A percentile compares a stretch with the other conserved stretches of the same genome.
phyloP scores from a whole-genome alignment of 768 basidiomycete species.

The Phylloporus sp. region DNA sequence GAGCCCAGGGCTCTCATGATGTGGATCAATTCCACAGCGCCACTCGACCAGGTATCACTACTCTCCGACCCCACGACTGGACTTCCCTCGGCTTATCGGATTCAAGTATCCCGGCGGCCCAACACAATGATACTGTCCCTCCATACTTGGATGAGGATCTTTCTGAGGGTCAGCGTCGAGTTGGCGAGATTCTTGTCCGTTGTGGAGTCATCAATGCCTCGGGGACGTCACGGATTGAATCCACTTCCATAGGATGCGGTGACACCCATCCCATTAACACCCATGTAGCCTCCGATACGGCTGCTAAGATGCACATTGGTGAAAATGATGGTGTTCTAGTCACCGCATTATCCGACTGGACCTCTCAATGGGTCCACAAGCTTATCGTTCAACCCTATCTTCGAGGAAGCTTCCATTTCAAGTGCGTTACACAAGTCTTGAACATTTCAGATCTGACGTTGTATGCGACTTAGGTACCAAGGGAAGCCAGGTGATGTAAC shows the following conservation, averaged over 20 bases:
- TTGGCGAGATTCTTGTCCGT: conserved; percentile 18
- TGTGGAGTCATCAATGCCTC: conserved; percentile 16
- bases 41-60: neutral
- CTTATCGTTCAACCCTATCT: conserved; percentile 23
- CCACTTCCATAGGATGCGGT: neutral
- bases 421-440: conserved; percentile 13
- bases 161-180: conserved; percentile 16
- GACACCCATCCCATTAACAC: neutral
- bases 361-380: conserved; percentile 23
- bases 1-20: neutral
- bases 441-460: neutral
- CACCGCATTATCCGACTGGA: conserved; percentile 22
- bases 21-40: neutral
- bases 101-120: neutral
- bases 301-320: neutral
- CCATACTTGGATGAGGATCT: conserved; percentile 4
- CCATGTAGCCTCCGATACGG: neutral
- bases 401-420: conserved; percentile 14
- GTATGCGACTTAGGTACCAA: conserved; percentile 13
- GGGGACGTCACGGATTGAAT: neutral
- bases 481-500: conserved; percentile 4
- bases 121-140: neutral
- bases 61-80: neutral
- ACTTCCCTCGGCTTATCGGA: conserved; percentile 4
- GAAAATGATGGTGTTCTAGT: conserved; percentile 6